Evolutionary conservation across 495 filamentous ascomycete genomes (phyloP), one percentile per base, ranked within the genome.

Genomic region (Penicillium turbatum): DNA sequence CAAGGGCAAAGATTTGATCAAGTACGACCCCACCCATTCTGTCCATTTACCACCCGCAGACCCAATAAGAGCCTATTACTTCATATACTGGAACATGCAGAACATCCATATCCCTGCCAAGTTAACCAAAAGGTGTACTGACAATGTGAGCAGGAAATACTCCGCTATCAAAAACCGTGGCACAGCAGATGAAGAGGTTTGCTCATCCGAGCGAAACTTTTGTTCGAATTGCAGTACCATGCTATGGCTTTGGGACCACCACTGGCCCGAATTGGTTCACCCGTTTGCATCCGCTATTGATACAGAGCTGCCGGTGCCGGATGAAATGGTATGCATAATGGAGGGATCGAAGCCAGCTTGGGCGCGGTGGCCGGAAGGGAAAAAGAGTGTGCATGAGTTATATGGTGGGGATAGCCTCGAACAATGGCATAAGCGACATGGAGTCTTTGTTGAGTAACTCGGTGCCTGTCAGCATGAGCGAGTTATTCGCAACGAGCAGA

Each of bases 201-300:
- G 69, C 56, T 68, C 66, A 2, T 78, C 76, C 1, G 73, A 82
- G 61, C 67, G 79, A 16, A 79, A 68, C 57, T 82, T 81, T 53
- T 82, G 77, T 61, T 76, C 74, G 5, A 75, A 74, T 46, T 82
- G 79, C 58, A 70, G 69, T 40, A 66, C 69, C 1, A 80, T 80
- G 78, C 67, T 80, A 5, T 76, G 76, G 69, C 55, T 76, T 6
- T 79, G 71, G 71, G 72, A 77, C 55, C 57, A 68, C 27, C 66
- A 73, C 21, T 82, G 75, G 78, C 78, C 78, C 6, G 78, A 82
- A 53, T 46, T 82, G 45, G 79, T 81, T 52, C 79, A 81, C 57
- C 80, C 79, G 0, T 82, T 82, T 65, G 75, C 78, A 1, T 74
- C 78, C 16, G 80, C 78, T 38, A 81, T 82, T 51, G 79, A 82